Evolutionary conservation across 352 stramenopile genomes (phyloP).

Genomic region (Blastocystis sp.): DNA sequence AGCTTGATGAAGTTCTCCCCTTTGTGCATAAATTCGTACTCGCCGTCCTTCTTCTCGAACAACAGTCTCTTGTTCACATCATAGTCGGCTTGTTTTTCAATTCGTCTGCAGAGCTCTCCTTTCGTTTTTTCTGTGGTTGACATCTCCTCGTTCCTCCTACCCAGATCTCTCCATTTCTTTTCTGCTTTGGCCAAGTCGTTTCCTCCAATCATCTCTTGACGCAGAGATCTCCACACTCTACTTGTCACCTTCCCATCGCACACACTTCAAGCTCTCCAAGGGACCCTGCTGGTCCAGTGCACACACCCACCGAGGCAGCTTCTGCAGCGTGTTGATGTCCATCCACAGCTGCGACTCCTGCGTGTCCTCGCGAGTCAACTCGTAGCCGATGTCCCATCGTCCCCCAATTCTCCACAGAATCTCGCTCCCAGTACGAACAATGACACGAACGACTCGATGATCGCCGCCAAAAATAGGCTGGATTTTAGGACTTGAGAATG

Average conservation of each 20-base stretch:
- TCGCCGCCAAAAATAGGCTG: constrained; percentile 14
- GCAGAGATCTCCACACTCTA: constrained; percentile 40
- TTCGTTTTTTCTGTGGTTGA: constrained; percentile 11
- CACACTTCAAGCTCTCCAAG: constrained; percentile 10
- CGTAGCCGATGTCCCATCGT: constrained; percentile 45
- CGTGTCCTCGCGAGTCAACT: not conserved
- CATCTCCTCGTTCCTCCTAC: not conserved
- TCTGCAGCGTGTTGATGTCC: not conserved
- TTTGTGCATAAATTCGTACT: not conserved
- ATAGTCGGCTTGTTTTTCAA: not conserved
- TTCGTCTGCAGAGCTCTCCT: not conserved
- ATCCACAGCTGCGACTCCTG: not conserved
- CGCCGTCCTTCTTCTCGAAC: not conserved
- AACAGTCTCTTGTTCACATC: not conserved
- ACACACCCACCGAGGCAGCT: not conserved
- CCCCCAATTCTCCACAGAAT: not conserved
- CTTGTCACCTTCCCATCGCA: not conserved
- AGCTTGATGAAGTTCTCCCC: not conserved
- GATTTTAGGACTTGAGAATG: not conserved
- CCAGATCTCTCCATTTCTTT: not conserved
- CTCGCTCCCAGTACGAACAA: not conserved
- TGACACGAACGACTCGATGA: not conserved
- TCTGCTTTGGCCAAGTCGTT: not conserved
- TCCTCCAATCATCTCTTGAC: constrained; percentile 6
- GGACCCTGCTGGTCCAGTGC: not conserved